Percentiles rank a stretch among this genome's conserved stretches.
Evolutionary conservation across 192 early-diverging fungal species (phyloP).

Genomic region (Dispira simplex): DNA sequence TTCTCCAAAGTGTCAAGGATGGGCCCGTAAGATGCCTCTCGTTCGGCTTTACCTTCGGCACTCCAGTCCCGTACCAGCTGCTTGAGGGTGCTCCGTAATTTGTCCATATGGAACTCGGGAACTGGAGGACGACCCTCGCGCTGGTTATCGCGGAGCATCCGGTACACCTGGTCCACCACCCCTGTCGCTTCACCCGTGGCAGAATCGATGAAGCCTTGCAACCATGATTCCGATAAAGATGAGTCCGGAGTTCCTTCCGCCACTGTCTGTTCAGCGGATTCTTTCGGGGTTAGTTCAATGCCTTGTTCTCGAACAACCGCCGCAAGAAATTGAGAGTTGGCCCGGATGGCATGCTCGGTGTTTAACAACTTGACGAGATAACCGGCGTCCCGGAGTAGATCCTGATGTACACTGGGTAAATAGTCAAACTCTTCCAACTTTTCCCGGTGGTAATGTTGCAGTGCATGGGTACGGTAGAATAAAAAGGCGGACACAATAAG

Average conservation of each 20-base stretch:
- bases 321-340: slow-evolving; percentile 5
- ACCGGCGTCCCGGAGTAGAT: slow-evolving; percentile 5
- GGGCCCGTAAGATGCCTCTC: slow-evolving; percentile 64
- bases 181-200: not conserved
- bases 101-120: slow-evolving; percentile 71
- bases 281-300: not conserved
- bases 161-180: not conserved
- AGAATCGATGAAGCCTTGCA: not conserved
- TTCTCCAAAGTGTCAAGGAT: slow-evolving; percentile 55
- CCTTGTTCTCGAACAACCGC: not conserved
- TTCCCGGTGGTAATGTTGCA: slow-evolving; percentile 4
- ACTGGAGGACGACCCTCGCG: slow-evolving; percentile 22
- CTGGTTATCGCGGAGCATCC: slow-evolving; percentile 1
- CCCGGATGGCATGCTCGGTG: slow-evolving; percentile 5
- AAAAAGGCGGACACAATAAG: not conserved
- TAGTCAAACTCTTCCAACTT: slow-evolving; percentile 8
- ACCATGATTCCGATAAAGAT: not conserved
- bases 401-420: not conserved
- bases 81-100: slow-evolving; percentile 71
- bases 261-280: not conserved
- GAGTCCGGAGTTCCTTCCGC: not conserved
- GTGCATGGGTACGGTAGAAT: slow-evolving; percentile 8
- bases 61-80: slow-evolving; percentile 97
- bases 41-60: slow-evolving; percentile 60
- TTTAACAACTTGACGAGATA: slow-evolving; percentile 7